Conservation (phyloP, 108 stramenopile species). For the Skeletonema potamos region DNA sequence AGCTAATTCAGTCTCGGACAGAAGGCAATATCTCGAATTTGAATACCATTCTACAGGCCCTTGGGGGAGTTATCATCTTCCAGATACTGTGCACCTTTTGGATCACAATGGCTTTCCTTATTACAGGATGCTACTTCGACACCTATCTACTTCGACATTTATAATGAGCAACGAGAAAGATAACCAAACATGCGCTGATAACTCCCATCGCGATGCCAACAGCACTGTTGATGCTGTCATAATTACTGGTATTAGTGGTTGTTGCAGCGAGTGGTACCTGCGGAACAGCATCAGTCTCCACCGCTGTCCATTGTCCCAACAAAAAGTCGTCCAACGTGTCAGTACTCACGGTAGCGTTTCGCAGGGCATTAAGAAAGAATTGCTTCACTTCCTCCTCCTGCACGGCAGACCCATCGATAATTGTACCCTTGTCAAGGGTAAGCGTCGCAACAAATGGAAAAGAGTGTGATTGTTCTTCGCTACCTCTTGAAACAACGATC, state of each 20-base stretch:
- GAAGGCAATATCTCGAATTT: conserved; percentile 22
- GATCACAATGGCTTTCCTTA: conserved; percentile 17
- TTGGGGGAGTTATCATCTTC: too few relatives aligned
- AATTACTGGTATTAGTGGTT: too few relatives aligned
- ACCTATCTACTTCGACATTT: too few relatives aligned
- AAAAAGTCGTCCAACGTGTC: not conserved
- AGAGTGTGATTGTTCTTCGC: not conserved
- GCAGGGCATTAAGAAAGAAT: not conserved
- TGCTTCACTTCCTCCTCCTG: not conserved
- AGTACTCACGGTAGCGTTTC: not conserved
- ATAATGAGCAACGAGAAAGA: too few relatives aligned
- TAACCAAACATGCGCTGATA: too few relatives aligned
- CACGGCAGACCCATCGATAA: not conserved
- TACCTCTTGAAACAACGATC: not conserved
- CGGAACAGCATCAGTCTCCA: not conserved
- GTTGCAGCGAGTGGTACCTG: too few relatives aligned
- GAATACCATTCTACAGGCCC: not conserved
- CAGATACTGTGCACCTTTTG: conserved; percentile 10
- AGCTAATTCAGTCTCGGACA: conserved; percentile 22
- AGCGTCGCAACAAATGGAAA: not conserved
- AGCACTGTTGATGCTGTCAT: too few relatives aligned
- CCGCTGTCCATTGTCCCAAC: not conserved
- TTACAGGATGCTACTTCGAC: conserved; percentile 17
- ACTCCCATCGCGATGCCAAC: too few relatives aligned
- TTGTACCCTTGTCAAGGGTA: not conserved